A percentile compares a stretch with the other conserved stretches of the same genome.
Conservation (phyloP, 176 grass and related monocot genomes). For the Carex scoparia region DNA sequence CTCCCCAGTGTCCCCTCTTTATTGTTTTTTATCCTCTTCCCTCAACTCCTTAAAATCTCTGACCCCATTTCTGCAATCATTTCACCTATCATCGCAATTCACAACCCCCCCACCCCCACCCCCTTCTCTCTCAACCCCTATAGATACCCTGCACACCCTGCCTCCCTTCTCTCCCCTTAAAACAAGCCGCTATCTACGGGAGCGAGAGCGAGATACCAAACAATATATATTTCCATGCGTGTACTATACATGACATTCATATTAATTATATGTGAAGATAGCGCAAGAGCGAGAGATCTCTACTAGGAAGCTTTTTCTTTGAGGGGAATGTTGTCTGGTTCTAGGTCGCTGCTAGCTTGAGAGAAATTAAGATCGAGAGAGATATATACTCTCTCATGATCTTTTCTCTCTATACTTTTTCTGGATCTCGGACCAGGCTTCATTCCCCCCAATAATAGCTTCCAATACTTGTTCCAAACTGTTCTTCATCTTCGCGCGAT, state of each 20-base stretch:
- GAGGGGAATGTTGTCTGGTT: conserved; percentile 47
- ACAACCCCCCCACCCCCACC: neutral
- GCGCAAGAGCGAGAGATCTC: neutral
- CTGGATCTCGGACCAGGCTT: conserved; percentile 47
- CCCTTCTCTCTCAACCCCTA: neutral
- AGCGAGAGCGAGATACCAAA: neutral
- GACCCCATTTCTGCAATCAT: conserved; percentile 32
- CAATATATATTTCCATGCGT: no score
- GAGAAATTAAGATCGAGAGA: neutral
- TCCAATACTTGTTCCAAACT: neutral
- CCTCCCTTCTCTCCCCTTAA: conserved; percentile 23
- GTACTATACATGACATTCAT: neutral
- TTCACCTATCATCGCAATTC: conserved; percentile 34
- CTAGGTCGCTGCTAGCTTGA: conserved; percentile 9
- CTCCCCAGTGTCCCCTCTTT: conserved; percentile 31
- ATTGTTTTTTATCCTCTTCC: conserved; percentile 35
- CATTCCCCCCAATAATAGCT: conserved; percentile 42
- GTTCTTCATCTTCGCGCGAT: neutral
- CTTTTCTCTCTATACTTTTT: conserved; percentile 4
- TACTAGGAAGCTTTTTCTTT: conserved; percentile 27
- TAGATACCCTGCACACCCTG: conserved; percentile 22
- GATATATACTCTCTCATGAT: neutral
- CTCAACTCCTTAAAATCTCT: conserved; percentile 23
- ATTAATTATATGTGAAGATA: neutral
- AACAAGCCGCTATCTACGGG: conserved; percentile 23